Conservation (phyloP, 1,284 basidiomycete genomes). For the Fistulinella cinereoalba region DNA sequence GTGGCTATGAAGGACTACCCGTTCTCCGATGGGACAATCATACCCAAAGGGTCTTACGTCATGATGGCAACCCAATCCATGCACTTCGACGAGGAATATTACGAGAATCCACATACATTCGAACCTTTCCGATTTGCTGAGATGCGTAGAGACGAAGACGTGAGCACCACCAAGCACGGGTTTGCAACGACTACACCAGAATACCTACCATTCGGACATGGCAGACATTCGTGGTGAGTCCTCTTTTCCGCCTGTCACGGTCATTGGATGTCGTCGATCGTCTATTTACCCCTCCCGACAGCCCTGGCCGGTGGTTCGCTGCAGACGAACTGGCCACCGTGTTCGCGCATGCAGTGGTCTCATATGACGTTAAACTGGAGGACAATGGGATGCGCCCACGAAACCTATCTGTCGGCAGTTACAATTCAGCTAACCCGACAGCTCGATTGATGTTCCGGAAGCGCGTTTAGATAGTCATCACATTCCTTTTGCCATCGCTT, state of each 20-base stretch:
- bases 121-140: constrained; percentile 34
- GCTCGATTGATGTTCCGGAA: neutral
- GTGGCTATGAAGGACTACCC: constrained; percentile 35
- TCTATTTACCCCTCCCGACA: neutral
- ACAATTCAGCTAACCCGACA: neutral
- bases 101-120: constrained; percentile 28
- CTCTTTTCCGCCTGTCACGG: neutral
- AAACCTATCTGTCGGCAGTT: neutral
- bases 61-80: constrained; percentile 18
- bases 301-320: constrained; percentile 36
- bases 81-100: constrained; percentile 28
- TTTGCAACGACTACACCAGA: constrained; percentile 9
- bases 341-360: constrained; percentile 27
- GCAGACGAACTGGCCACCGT: constrained; percentile 23
- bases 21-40: constrained; percentile 39
- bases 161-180: constrained; percentile 11
- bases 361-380: constrained; percentile 32
- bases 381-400: constrained; percentile 1
- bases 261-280: neutral
- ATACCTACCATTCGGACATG: constrained; percentile 16
- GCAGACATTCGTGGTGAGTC: constrained; percentile 19
- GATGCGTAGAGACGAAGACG: constrained; percentile 7
- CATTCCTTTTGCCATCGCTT: neutral
- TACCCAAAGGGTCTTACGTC: constrained; percentile 37
- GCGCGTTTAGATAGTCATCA: neutral